Percentiles rank a stretch among this genome's conserved stretches.
phyloP scores from a whole-genome alignment of 441 rosid species.

The Corymbia calophylla region DNA sequence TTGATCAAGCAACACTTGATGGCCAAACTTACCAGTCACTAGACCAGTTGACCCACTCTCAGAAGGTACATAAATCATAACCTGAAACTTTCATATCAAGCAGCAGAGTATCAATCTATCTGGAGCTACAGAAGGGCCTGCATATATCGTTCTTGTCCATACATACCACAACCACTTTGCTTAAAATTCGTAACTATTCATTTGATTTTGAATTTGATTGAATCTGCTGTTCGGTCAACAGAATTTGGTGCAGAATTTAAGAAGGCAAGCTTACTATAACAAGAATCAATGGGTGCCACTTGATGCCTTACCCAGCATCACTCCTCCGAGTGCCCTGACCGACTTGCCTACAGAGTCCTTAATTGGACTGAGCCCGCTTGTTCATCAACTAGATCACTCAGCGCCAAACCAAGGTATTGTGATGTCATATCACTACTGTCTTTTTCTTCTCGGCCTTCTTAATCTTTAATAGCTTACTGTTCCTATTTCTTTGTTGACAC shows the following conservation, averaged over 20 bases:
- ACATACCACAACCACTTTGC: not conserved
- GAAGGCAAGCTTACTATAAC: slow-evolving; percentile 46
- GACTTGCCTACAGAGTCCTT: slow-evolving; percentile 16
- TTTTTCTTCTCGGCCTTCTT: not conserved
- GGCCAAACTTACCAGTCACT: not conserved
- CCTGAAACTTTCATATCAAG: not conserved
- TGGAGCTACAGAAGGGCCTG: not conserved
- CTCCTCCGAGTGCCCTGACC: slow-evolving; percentile 17
- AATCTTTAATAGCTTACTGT: not conserved
- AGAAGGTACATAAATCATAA: slow-evolving; percentile 20
- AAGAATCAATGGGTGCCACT: slow-evolving; percentile 1
- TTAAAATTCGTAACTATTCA: not conserved
- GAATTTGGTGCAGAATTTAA: slow-evolving; percentile 32
- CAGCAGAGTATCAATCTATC: not conserved
- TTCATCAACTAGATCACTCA: slow-evolving; percentile 22
- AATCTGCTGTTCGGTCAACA: not conserved
- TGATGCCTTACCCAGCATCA: slow-evolving; percentile 5
- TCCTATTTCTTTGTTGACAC: not conserved
- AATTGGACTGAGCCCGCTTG: slow-evolving; percentile 1
- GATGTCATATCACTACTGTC: not conserved
- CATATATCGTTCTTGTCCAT: not conserved
- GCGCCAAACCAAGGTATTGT: not conserved
- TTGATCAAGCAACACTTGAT: not conserved
- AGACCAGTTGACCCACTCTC: not conserved
- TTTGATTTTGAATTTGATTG: not conserved